Evolutionary conservation across 192 early-diverging fungal genomes (phyloP).

Genomic region (Gonapodya prolifera): DNA sequence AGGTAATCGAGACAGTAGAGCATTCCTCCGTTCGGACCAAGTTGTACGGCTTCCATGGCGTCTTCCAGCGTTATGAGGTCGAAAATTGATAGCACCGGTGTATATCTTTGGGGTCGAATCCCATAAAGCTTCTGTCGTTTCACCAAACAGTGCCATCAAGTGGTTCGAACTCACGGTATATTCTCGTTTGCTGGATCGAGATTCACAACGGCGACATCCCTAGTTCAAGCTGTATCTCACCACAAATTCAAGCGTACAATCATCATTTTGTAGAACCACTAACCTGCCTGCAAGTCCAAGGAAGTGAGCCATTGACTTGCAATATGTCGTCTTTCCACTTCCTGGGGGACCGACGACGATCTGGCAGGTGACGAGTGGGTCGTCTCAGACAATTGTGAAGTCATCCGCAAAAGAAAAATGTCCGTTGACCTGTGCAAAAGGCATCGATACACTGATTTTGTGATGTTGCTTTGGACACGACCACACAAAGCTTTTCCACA

Average conservation of each 20-base stretch:
- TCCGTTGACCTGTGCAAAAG: too few relatives aligned
- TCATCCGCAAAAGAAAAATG: too few relatives aligned
- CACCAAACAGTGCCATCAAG: background rate
- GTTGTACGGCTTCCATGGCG: constrained; percentile 28
- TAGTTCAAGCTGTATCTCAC: constrained; percentile 6
- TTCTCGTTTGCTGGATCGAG: constrained; percentile 51
- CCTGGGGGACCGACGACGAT: constrained; percentile 32
- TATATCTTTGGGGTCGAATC: constrained; percentile 15
- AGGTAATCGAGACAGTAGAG: constrained; percentile 53
- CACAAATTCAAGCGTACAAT: background rate
- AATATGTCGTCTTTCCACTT: constrained; percentile 44
- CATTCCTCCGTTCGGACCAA: constrained; percentile 48
- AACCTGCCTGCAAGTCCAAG: constrained; percentile 23
- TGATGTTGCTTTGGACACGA: too few relatives aligned
- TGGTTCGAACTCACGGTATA: constrained; percentile 21
- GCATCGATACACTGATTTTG: too few relatives aligned
- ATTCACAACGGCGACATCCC: constrained; percentile 26
- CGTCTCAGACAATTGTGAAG: too few relatives aligned
- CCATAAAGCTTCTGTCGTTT: background rate
- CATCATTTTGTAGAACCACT: background rate
- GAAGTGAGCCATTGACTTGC: constrained; percentile 35
- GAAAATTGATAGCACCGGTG: constrained; percentile 29
- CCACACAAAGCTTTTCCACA: too few relatives aligned
- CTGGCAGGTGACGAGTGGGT: too few relatives aligned
- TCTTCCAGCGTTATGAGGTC: constrained; percentile 41